Evolutionary conservation across 148 eudicot genomes (phyloP).

Genomic region (Heliamphora exappendiculata): DNA sequence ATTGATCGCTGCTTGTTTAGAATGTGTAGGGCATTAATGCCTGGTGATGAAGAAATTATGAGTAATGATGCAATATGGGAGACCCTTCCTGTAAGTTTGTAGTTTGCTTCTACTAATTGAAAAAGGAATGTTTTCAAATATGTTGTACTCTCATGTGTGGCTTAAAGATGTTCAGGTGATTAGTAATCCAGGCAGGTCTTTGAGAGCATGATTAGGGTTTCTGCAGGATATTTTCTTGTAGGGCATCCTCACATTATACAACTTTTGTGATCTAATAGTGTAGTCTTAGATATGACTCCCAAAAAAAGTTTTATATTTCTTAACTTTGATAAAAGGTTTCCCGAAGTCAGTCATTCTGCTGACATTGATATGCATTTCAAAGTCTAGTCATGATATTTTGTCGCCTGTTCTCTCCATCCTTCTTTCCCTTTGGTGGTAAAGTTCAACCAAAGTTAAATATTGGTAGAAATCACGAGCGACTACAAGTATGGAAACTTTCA

Average conservation of each 20-base stretch:
- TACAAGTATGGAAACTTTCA: neutral
- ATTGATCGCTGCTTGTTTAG: constrained; percentile 13
- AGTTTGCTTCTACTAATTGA: neutral
- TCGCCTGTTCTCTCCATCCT: too few species aligned
- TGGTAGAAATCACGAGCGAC: neutral
- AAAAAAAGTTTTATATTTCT: neutral
- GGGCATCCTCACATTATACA: neutral
- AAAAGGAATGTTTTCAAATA: neutral
- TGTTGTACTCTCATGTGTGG: neutral
- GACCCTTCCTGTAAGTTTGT: constrained; percentile 42
- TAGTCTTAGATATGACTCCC: neutral
- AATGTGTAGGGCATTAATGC: constrained; percentile 42
- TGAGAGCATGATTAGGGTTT: neutral
- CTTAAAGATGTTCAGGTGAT: neutral
- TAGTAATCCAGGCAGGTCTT: neutral
- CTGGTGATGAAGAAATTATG: constrained; percentile 37
- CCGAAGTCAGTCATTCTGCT: too few species aligned
- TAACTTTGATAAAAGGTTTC: neutral
- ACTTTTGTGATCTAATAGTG: neutral
- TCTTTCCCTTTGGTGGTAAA: neutral
- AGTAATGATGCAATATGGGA: constrained; percentile 39
- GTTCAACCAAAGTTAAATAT: neutral
- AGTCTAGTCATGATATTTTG: too few species aligned
- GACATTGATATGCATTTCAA: too few species aligned
- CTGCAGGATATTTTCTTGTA: neutral